Evolutionary conservation across 2,329 filamentous ascomycete genomes (phyloP).

Genomic region (Neopestalotiopsis sp.): DNA sequence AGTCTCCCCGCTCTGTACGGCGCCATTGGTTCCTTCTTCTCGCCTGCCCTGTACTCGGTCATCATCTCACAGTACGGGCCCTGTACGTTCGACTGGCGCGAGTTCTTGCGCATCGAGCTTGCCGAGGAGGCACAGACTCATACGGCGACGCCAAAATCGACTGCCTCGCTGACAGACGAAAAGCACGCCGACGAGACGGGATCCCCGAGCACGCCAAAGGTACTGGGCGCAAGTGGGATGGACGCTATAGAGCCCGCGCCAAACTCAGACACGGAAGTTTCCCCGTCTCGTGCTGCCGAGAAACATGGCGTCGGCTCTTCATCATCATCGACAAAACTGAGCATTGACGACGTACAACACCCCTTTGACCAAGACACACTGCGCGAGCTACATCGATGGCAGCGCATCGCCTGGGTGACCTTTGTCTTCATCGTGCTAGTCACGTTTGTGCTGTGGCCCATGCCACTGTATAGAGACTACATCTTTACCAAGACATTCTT

Average conservation of each 20-base stretch:
- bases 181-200: neutral
- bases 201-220: neutral
- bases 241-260: constrained; percentile 42
- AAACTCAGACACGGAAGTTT: neutral
- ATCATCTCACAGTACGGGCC: constrained; percentile 46
- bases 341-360: constrained; percentile 30
- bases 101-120: constrained; percentile 52
- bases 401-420: constrained; percentile 43
- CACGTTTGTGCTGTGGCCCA: constrained; percentile 52
- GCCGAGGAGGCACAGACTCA: constrained; percentile 39
- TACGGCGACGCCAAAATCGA: neutral
- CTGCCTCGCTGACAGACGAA: neutral
- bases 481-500: constrained; percentile 54
- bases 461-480: constrained; percentile 54
- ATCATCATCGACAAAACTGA: neutral
- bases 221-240: neutral
- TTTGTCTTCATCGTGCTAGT: constrained; percentile 47
- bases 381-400: constrained; percentile 40
- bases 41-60: constrained; percentile 47
- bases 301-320: neutral
- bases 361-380: constrained; percentile 45
- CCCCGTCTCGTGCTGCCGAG: too few relatives aligned
- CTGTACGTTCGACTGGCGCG: constrained; percentile 36
- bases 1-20: constrained; percentile 49
- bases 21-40: constrained; percentile 49